Base-by-base conservation (phyloP, 2,329 filamentous ascomycete species). In the Keithomyces neogunnii region DNA sequence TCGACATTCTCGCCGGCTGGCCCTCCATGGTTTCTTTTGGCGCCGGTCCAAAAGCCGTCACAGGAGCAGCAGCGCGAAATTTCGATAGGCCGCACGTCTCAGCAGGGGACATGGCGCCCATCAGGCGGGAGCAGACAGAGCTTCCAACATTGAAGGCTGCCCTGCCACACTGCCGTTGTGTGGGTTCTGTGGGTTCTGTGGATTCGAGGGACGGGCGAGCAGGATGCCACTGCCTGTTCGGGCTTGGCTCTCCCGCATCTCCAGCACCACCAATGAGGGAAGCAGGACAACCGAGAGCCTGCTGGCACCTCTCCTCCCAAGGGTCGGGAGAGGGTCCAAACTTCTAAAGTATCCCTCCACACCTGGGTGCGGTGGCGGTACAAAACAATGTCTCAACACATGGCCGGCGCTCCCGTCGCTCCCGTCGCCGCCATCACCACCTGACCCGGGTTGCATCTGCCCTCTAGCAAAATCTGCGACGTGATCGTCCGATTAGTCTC, bases 31-130 rank as follows among this genome's bases (percentile, higher is more conserved):
- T 13, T 19, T 19, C 19, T 19, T 44, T 44, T 44, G 40, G 40
- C 40, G 40, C 40, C 5, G 40, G 28, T 7, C 48, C 33, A 48
- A 33, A 50, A 49, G 46, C 39, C 46, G 55, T 60, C 56, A 60
- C 57, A 51, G 54, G 57, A 57, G 53, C 55, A 55, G 32, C 30
- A 42, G 45, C 32, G 42, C 42, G 38, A 45, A 48, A 49, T 51
- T 47, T 50, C 53, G 11, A 59, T 56, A 57, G 56, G 54, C 48
- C 42, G 48, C 43, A 35, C 5, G 28, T 42, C 36, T 28, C 28
- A 48, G 28, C 13, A 11, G 50, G 13, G 47, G 44, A 31, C 52
- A 51, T 54, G 49, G 55, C 55, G 43, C 33, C 47, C 47, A 44
- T 44, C 40, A 44, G 40, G 40, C 40, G 40, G 30, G 40, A 44